These are phyloP conservation scores for Sporothrix mexicana DNA, from an alignment of 2,329 filamentous ascomycete genomes.

Conservation along the genomic window DNA sequence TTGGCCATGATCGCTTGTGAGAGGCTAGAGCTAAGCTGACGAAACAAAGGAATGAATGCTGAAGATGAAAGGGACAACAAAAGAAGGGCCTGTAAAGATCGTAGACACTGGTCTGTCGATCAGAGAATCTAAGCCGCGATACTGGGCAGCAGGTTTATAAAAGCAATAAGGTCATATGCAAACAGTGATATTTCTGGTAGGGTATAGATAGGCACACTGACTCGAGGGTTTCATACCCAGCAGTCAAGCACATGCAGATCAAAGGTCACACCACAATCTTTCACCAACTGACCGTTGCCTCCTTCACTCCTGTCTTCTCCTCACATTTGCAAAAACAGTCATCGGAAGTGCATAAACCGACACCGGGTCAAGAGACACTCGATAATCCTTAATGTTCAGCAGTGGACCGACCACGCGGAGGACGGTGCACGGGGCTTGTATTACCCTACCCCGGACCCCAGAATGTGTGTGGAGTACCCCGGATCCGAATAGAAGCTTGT, in stretches of 20 bases:
- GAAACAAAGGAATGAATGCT: neutral
- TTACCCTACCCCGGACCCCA: neutral
- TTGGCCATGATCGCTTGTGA: conserved; percentile 19
- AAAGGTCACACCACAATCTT: neutral
- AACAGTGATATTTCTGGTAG: neutral
- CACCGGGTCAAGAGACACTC: neutral
- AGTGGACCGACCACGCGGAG: neutral
- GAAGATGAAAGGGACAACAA: neutral
- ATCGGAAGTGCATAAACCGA: conserved; percentile 24
- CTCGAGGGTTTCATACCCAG: neutral
- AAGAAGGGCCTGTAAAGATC: neutral
- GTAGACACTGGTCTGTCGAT: neutral
- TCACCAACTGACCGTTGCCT: neutral
- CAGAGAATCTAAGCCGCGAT: neutral
- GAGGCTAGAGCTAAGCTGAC: neutral
- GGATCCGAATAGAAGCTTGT: neutral
- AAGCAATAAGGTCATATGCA: neutral
- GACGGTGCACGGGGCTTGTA: neutral
- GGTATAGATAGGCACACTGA: neutral
- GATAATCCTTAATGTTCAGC: neutral
- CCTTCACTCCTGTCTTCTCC: neutral
- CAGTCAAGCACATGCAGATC: neutral
- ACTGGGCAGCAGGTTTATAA: conserved; percentile 2
- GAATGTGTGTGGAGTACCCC: conserved; percentile 13
- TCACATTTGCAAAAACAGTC: neutral